phyloP scores from a whole-genome alignment of 2,329 filamentous ascomycete genomes.

The Venturia aucupariae region DNA sequence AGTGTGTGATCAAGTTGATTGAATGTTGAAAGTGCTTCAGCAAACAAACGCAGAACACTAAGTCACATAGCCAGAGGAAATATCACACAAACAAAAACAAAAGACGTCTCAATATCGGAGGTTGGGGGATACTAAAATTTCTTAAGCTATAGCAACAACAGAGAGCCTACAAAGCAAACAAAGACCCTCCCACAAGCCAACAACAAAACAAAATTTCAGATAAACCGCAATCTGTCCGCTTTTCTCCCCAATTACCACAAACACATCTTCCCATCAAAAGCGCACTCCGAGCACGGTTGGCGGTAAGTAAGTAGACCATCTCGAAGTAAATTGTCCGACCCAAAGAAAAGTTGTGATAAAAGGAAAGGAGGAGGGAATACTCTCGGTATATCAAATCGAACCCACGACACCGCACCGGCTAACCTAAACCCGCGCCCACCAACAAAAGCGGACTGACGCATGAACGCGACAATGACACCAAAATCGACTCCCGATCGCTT shows the following conservation, averaged over 20 bases:
- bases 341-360: slow-evolving; percentile 2
- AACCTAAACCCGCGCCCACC: not conserved
- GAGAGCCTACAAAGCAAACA: not conserved
- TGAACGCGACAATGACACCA: not conserved
- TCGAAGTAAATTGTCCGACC: slow-evolving; percentile 2
- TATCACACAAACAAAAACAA: not conserved
- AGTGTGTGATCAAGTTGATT: too few species aligned
- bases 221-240: not conserved
- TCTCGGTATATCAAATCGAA: slow-evolving; percentile 2
- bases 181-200: too few species aligned
- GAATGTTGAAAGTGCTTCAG: too few species aligned
- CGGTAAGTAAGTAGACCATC: not conserved
- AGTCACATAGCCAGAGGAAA: too few species aligned
- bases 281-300: not conserved
- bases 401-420: not conserved
- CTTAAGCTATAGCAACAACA: not conserved
- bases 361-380: not conserved
- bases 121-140: not conserved
- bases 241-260: not conserved
- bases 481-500: not conserved
- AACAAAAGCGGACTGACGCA: not conserved
- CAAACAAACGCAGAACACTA: too few species aligned
- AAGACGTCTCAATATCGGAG: not conserved
- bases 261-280: not conserved
- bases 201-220: not conserved